Percentiles rank a stretch among this genome's conserved stretches.
Evolutionary conservation across 2,329 filamentous ascomycete species (phyloP).

Genomic region (Colletotrichum salicis): DNA sequence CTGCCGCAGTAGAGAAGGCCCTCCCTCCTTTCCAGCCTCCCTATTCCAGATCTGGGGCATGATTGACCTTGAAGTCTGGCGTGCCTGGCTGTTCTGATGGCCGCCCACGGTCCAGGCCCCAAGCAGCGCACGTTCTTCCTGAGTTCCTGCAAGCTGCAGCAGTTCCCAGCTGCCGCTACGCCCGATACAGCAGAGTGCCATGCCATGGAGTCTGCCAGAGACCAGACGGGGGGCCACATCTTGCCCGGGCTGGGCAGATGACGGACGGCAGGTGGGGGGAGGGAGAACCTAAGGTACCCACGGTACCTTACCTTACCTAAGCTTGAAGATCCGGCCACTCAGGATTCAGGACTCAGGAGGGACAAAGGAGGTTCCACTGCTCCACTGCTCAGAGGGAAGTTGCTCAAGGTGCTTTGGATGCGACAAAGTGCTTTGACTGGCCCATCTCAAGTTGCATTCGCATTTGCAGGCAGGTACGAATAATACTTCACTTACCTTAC

Average conservation of each 20-base stretch:
- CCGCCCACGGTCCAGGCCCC: constrained; percentile 12
- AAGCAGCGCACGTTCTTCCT: constrained; percentile 24
- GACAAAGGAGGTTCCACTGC: constrained; percentile 13
- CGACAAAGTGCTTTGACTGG: constrained; percentile 19
- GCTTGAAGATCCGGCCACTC: background rate
- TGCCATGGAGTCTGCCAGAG: constrained; percentile 4
- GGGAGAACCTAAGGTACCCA: background rate
- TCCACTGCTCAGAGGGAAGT: background rate
- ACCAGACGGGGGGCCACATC: background rate
- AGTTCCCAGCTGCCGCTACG: background rate
- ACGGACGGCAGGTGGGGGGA: constrained; percentile 19
- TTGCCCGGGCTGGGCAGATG: background rate
- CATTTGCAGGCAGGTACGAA: background rate
- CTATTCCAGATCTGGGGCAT: constrained; percentile 11
- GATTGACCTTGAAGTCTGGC: constrained; percentile 12
- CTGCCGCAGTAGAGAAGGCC: background rate
- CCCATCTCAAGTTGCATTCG: constrained; percentile 2
- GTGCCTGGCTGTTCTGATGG: background rate
- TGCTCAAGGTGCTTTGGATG: constrained; percentile 5
- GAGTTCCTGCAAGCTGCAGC: background rate
- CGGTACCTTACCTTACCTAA: background rate
- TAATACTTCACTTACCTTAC: too few species aligned
- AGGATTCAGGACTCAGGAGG: background rate
- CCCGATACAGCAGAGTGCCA: constrained; percentile 3
- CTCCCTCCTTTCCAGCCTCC: constrained; percentile 21